Base-by-base conservation (phyloP, 208 protist species). In the Crithidia mellificae region DNA sequence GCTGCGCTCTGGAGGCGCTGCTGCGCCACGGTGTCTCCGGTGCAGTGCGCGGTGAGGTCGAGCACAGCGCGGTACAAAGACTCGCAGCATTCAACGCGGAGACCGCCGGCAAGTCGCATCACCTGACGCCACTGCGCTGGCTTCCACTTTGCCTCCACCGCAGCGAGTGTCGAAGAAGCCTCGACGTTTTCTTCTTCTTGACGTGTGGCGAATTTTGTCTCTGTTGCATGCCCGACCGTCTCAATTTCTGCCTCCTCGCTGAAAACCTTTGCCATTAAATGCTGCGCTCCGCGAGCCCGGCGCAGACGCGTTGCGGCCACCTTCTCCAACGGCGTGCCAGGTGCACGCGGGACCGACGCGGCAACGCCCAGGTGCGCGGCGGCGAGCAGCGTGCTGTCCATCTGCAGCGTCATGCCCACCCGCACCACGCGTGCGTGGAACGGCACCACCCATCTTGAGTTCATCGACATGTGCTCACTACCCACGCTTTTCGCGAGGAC, bases 381-480 rank as follows among this genome's bases (percentile, higher is more conserved):
- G 2, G 62, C 62, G 0, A 56, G n/a, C 20, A 63, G 8, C 1
- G 47, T 65, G 3, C 24, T 41, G 14, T 64, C 70, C 62, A 76
- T 41, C 36, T 76, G 70, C 57, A 76, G 8, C 1, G 47, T 65
- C 1, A 24, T 41, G 14, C 58, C 70, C 62, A 76, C 30, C 36
- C 70, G 70, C 57, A 76, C 25, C 15, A 76, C 29, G 19, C 70
- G 62, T n/a, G 61, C 54, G 49, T 52, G 22, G 17, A 65, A 75
- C 3, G 69, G 62, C 17, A 75, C 38, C 46, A 68, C 59, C 44
- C 54, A 74, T 36, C 61, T 22, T 19, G 44, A 17, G 44, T 46
- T 19, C 14, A 5, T 54, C 30, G 57, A 17, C 8, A 14, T 50
- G 20, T 27, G 5, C 38, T 46, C 0, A 19, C 22, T 19, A 32